Conservation (phyloP, 345 rosid species). For the Draba incana region DNA sequence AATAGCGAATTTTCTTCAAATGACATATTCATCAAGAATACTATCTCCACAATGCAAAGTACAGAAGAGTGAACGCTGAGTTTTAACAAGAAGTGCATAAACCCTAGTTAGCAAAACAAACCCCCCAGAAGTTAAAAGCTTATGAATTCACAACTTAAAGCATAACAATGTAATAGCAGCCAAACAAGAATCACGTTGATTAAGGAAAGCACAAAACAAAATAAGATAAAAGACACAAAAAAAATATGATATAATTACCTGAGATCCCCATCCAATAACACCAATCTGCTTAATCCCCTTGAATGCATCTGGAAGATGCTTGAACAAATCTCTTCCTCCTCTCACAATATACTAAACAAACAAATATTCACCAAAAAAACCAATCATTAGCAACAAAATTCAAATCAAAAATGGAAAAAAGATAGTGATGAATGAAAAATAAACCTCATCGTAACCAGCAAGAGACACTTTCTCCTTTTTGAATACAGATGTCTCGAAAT, state of each 20-base stretch:
- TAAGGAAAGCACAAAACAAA: background rate
- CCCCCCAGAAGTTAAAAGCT: background rate
- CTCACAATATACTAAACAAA: constrained; percentile 79
- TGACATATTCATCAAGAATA: background rate
- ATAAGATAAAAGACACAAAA: background rate
- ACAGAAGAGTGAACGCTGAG: background rate
- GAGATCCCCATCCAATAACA: constrained; percentile 94
- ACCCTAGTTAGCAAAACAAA: background rate
- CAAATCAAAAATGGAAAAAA: background rate
- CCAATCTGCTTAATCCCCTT: constrained; percentile 92
- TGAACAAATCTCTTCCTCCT: constrained; percentile 91
- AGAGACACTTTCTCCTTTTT: constrained; percentile 80
- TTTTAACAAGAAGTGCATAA: background rate
- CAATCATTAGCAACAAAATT: constrained; percentile 16
- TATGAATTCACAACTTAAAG: background rate
- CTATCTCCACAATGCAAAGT: background rate
- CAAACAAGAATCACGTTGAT: background rate
- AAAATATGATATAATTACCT: constrained; percentile 52
- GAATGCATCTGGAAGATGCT: constrained; percentile 72
- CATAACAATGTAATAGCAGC: background rate
- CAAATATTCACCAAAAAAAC: background rate
- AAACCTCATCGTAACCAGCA: constrained; percentile 81
- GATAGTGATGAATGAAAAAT: background rate
- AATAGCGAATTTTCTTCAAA: background rate
- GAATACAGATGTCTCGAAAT: constrained; percentile 78